Conservation (phyloP, 2,329 filamentous ascomycete species). For the Clarireedia sp. region DNA sequence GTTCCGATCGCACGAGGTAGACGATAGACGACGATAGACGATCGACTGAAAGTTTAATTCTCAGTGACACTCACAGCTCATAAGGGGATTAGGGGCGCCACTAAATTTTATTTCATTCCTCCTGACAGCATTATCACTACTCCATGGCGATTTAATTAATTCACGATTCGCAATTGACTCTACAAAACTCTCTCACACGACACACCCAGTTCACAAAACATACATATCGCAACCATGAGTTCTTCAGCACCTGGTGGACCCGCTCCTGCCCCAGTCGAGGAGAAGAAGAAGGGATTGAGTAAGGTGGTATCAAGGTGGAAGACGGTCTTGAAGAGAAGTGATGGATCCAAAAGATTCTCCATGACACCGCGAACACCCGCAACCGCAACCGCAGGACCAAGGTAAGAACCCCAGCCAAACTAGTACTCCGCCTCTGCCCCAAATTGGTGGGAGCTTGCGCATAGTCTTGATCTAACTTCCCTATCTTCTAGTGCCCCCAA, state of each 20-base stretch:
- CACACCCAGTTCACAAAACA: neutral
- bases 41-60: constrained; percentile 8
- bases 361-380: constrained; percentile 11
- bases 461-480: too few relatives aligned
- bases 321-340: constrained; percentile 24
- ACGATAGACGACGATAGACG: neutral
- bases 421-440: neutral
- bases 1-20: constrained; percentile 9
- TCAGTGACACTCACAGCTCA: neutral
- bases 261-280: constrained; percentile 8
- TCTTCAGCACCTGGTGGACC: constrained; percentile 17
- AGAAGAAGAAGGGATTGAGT: constrained; percentile 24
- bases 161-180: neutral
- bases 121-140: neutral
- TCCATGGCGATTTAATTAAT: neutral
- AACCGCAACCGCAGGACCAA: constrained; percentile 15
- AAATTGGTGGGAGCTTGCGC: too few relatives aligned
- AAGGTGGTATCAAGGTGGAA: constrained; percentile 24
- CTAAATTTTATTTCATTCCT: neutral
- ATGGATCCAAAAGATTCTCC: constrained; percentile 24
- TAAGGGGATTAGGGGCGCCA: constrained; percentile 6
- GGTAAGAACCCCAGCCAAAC: constrained; percentile 11
- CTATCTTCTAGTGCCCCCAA: neutral
- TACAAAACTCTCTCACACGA: too few relatives aligned
- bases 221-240: constrained; percentile 18